Conservation (phyloP, 345 rosid genomes). For the Carallia brachiata region DNA sequence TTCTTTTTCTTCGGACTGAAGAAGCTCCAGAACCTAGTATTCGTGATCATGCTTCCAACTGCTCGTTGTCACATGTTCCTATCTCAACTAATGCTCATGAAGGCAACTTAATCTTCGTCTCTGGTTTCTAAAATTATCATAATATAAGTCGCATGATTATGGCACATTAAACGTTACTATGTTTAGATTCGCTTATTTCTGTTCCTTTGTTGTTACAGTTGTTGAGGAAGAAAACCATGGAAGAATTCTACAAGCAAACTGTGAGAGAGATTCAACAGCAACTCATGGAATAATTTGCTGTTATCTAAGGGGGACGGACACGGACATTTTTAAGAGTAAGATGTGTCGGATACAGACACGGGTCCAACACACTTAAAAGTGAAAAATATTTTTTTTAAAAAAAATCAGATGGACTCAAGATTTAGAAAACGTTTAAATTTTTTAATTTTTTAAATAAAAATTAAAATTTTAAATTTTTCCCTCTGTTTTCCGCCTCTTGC, state of each 20-base stretch:
- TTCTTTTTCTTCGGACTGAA: slow-evolving; percentile 38
- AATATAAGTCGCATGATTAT: neutral
- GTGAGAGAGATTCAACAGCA: slow-evolving; percentile 22
- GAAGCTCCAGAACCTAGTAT: slow-evolving; percentile 21
- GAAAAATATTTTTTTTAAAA: no score
- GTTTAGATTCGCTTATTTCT: neutral
- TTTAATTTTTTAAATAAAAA: no score
- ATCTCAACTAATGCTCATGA: slow-evolving; percentile 36
- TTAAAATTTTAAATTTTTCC: no score
- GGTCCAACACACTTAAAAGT: no score
- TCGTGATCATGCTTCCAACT: slow-evolving; percentile 30
- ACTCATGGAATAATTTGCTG: neutral
- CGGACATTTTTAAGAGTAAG: no score
- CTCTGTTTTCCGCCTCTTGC: no score
- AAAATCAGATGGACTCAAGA: no score
- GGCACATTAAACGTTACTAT: neutral
- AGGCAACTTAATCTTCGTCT: slow-evolving; percentile 31
- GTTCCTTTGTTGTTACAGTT: slow-evolving; percentile 31
- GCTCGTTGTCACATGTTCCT: slow-evolving; percentile 30
- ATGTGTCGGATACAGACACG: no score
- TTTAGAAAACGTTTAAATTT: no score
- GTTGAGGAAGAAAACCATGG: slow-evolving; percentile 54
- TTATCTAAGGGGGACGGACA: no score
- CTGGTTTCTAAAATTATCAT: neutral
- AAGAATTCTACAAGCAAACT: slow-evolving; percentile 64